Percentiles rank a stretch among this genome's conserved stretches.
These are phyloP conservation scores for Penicillium canariense DNA, from an alignment of 495 filamentous ascomycete species.

Conservation along the genomic window DNA sequence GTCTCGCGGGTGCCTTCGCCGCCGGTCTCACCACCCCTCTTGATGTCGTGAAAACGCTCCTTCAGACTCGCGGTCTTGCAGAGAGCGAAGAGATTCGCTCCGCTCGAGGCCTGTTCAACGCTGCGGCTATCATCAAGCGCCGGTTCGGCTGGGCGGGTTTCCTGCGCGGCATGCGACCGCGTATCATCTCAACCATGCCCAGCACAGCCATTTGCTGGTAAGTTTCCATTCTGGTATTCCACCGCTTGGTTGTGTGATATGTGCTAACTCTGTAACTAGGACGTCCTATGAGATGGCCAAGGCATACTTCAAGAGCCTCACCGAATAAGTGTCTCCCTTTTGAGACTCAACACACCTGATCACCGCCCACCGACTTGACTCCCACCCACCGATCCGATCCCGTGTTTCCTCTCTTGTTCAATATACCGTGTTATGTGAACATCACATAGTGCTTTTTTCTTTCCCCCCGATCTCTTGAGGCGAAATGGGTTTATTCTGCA, in stretches of 20 bases:
- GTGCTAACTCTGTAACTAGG: constrained; percentile 45
- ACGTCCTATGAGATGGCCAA: constrained; percentile 79
- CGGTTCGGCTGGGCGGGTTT: constrained; percentile 85
- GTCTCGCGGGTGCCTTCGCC: constrained; percentile 87
- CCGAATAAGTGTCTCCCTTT: constrained; percentile 19
- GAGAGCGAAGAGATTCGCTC: constrained; percentile 79
- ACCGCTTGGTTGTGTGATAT: not conserved
- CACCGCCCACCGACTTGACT: constrained; percentile 8
- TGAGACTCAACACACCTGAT: constrained; percentile 11
- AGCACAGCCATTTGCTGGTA: constrained; percentile 99
- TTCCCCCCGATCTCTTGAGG: constrained; percentile 15
- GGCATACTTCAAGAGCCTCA: constrained; percentile 60
- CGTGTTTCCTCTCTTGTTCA: not conserved
- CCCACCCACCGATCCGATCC: constrained; percentile 2
- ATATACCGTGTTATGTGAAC: constrained; percentile 8
- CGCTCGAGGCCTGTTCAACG: constrained; percentile 77
- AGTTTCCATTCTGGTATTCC: constrained; percentile 36
- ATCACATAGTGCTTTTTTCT: constrained; percentile 7
- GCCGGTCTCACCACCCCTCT: constrained; percentile 92
- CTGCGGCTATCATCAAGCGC: constrained; percentile 77
- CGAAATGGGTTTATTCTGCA: constrained; percentile 15
- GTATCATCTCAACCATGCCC: constrained; percentile 95
- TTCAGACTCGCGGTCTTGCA: constrained; percentile 87
- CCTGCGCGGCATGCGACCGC: constrained; percentile 85
- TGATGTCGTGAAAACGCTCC: constrained; percentile 95